Base-by-base conservation (phyloP, 805 yeast genomes). In the Nakazawaea ishiwadae region DNA sequence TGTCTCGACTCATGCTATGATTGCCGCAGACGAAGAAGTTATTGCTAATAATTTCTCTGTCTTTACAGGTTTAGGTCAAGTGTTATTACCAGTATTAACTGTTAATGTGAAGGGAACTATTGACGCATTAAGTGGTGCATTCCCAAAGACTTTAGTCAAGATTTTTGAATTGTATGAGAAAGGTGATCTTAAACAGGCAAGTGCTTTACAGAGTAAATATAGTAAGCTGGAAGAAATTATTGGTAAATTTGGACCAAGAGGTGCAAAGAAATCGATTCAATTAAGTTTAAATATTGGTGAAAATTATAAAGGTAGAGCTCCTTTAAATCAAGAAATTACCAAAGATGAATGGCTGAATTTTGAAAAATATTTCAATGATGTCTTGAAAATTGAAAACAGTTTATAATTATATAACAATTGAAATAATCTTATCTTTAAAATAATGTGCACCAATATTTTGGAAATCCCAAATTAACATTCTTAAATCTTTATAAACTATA, bases 71-170 rank as follows among this genome's bases (percentile, higher is more conserved):
- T 59, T 73, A 15, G 79, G 79, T 21, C 79, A 75, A 51, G 56
- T 72, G 31, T 55, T 75, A 27, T 53, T 73, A 26, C 79, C 80
- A 18, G 69, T 68, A 14, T 56, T 71, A 35, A 44, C 66, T 1
- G 65, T 71, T 17, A 77, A 77, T n/a, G 65, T 65, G 39, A 58
- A 61, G 38, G 80, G 79, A 26, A 64, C 77, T 12, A 68, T 75
- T 44, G 79, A 74, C 51, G 81, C 77, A 5, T 57, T 74, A 24
- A 61, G 73, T 31, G 77, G 76, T 27, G 75, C 74, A 4, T 73
- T 64, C 59, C 81, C 81, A 44, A 70, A 71, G 56, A 56, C 69
- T 5, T 66, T 66, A 32, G 72, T 69, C 37, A 60, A 60, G 37
- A 52, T 75, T 30, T 70, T 57, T 48, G 56, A 64, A 32, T 58